phyloP scores from a whole-genome alignment of 345 rosid species.

The Melaleuca alternifolia region DNA sequence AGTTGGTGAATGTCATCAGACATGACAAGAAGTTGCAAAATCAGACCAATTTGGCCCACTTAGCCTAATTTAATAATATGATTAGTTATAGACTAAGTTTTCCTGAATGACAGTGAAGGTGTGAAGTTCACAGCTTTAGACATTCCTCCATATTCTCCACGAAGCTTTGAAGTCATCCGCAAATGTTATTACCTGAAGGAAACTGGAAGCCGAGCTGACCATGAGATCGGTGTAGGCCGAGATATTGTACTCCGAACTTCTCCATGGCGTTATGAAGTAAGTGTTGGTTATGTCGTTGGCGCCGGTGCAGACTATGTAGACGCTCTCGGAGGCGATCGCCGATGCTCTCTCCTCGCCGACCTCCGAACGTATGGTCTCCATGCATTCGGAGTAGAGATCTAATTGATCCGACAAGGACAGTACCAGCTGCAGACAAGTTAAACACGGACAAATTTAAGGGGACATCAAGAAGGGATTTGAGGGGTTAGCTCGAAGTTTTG shows the following conservation, averaged over 20 bases:
- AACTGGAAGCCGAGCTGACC: conserved; percentile 3
- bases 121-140: too few species aligned
- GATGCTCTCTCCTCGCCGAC: conserved; percentile 9
- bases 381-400: conserved; percentile 10
- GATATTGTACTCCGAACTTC: neutral
- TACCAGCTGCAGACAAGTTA: neutral
- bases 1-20: neutral
- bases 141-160: too few species aligned
- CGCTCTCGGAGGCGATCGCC: neutral
- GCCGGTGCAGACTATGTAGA: conserved; percentile 1
- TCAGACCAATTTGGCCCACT: too few species aligned
- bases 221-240: conserved; percentile 12
- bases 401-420: conserved; percentile 5
- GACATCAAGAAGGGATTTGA: too few species aligned
- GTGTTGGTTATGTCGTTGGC: conserved; percentile 18
- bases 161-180: neutral
- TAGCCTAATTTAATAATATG: too few species aligned
- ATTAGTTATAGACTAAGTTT: too few species aligned
- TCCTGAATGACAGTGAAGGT: too few species aligned
- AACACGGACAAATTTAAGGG: neutral
- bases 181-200: neutral
- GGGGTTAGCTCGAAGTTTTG: too few species aligned
- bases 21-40: neutral
- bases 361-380: neutral
- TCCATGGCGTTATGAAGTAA: neutral